Conservation (phyloP, 257 asterid genomes). For the Echium plantagineum region DNA sequence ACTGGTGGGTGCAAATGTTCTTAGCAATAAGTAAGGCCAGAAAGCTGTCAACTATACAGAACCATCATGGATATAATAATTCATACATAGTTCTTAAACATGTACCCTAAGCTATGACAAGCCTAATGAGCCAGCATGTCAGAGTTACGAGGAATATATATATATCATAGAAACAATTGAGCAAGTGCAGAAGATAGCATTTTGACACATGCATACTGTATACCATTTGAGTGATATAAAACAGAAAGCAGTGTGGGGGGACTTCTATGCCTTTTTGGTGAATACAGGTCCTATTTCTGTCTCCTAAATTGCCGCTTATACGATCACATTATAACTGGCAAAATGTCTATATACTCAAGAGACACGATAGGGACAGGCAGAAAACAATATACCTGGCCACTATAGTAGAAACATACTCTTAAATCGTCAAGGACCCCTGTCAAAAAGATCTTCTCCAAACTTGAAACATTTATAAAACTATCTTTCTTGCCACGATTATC, state of each 20-base stretch:
- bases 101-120: neutral
- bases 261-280: too few relatives aligned
- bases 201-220: too few relatives aligned
- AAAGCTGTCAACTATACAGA: neutral
- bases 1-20: neutral
- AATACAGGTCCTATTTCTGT: too few relatives aligned
- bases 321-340: neutral
- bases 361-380: neutral
- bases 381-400: slow-evolving; percentile 44
- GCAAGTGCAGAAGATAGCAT: neutral
- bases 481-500: slow-evolving; percentile 29
- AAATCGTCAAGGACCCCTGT: slow-evolving; percentile 84
- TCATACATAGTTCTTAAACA: neutral
- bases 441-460: slow-evolving; percentile 48
- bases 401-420: slow-evolving; percentile 69
- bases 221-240: neutral
- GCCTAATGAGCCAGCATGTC: neutral
- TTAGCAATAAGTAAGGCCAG: neutral
- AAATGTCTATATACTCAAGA: neutral
- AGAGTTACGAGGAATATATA: neutral
- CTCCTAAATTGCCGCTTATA: neutral
- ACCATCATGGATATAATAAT: neutral
- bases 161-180: neutral
- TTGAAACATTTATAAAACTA: slow-evolving; percentile 29
- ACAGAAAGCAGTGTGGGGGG: too few relatives aligned